Percentiles rank a stretch among this genome's conserved stretches.
Conservation (phyloP, 768 basidiomycete species). For the Calocybe gangraenosa region DNA sequence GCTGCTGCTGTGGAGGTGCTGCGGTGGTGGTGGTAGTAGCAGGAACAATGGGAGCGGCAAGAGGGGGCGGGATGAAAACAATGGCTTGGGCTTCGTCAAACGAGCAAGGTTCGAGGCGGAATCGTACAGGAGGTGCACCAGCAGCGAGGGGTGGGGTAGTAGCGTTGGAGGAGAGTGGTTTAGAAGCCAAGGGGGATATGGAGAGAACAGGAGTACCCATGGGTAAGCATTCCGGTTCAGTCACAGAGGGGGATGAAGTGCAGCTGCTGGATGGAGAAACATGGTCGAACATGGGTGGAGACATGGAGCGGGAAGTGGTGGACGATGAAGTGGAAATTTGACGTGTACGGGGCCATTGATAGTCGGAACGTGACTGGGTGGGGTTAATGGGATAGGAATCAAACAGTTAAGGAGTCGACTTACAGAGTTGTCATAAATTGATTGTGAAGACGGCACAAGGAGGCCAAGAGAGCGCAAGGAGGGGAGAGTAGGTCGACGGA, state of each 20-base stretch:
- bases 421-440: constrained; percentile 17
- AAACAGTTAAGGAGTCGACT: no score
- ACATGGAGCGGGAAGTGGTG: constrained; percentile 34
- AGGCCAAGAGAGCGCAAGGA: constrained; percentile 48
- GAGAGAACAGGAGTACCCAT: constrained; percentile 31
- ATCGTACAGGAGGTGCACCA: constrained; percentile 3
- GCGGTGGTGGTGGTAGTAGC: constrained; percentile 8
- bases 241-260: neutral
- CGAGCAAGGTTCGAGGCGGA: constrained; percentile 41
- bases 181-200: constrained; percentile 21
- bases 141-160: neutral
- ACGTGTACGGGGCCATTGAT: constrained; percentile 20
- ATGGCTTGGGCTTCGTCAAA: constrained; percentile 52
- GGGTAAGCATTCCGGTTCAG: constrained; percentile 11
- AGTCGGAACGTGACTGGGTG: no score
- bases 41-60: constrained; percentile 18
- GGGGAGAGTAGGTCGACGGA: constrained; percentile 50
- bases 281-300: constrained; percentile 25
- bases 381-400: constrained; percentile 8
- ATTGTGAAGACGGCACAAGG: constrained; percentile 13
- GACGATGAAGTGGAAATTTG: constrained; percentile 36
- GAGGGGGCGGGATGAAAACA: constrained; percentile 37
- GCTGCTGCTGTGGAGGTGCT: constrained; percentile 9
- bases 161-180: constrained; percentile 15
- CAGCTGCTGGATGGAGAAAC: constrained; percentile 11